These are phyloP conservation scores for Colletotrichum coccodes DNA, from an alignment of 2,329 filamentous ascomycete genomes.

Conservation along the genomic window DNA sequence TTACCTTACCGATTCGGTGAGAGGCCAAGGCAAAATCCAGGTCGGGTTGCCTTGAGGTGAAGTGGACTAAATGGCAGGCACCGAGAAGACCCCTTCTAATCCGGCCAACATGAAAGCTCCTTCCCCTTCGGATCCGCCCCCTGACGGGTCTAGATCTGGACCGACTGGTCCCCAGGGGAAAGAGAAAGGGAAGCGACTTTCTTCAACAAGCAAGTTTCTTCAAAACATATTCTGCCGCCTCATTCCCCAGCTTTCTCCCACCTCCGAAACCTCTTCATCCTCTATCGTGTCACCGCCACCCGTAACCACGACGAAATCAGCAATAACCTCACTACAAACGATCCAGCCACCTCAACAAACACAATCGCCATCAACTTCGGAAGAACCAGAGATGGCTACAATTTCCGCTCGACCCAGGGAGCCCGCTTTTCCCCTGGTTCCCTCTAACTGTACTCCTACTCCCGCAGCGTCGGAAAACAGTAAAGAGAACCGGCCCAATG, in stretches of 20 bases:
- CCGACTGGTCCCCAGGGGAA: background rate
- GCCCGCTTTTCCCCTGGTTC: background rate
- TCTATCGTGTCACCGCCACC: background rate
- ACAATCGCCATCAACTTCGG: background rate
- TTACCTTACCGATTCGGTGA: too few relatives aligned
- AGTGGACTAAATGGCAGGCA: conserved; percentile 5
- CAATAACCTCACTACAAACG: conserved; percentile 15
- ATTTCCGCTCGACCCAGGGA: background rate
- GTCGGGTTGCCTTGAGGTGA: background rate
- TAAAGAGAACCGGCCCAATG: conserved; percentile 45
- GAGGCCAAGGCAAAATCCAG: background rate
- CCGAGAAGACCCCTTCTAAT: background rate
- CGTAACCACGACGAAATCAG: conserved; percentile 11
- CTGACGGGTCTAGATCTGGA: background rate
- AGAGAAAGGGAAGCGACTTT: conserved; percentile 21
- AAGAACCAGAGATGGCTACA: conserved; percentile 36
- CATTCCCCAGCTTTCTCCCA: conserved; percentile 23
- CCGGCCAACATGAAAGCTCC: conserved; percentile 1
- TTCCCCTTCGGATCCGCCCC: background rate
- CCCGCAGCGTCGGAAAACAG: conserved; percentile 1
- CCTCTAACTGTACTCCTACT: background rate
- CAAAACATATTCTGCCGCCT: conserved; percentile 32
- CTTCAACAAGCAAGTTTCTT: conserved; percentile 29
- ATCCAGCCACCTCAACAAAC: conserved; percentile 5
- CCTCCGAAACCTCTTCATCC: conserved; percentile 1